Base-by-base conservation (phyloP, 1,284 basidiomycete species). In the Melampsora americana region DNA sequence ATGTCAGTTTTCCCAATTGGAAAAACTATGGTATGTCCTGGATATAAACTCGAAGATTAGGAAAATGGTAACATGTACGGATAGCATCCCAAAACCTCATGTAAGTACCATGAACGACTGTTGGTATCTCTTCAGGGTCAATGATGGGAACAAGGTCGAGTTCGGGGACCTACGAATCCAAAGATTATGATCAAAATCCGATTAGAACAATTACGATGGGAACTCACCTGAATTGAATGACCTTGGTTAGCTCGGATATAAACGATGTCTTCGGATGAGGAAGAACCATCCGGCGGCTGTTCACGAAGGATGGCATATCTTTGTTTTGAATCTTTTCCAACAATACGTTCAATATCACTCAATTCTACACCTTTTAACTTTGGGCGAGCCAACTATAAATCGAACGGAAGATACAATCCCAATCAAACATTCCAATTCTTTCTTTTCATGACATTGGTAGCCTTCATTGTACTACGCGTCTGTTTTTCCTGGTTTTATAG, bases 181-280 rank as follows among this genome's bases (percentile, higher is more conserved):
- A 53, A 66, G 1, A 3, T 9, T 26, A 14, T 16, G 42, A 28
- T 26, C 64, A 42, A 12, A 42, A 42, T 42, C 42, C 12, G n/a
- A n/a, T n/a, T n/a, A n/a, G n/a, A n/a, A n/a, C n/a, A n/a, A n/a
- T n/a, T n/a, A n/a, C n/a, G 61, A 28, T 30, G 5, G 28, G 20
- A 12, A 79, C 85, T 32, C 77, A 90, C 92, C 84, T 89, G 87
- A 56, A 95, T 85, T 1, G 93, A 92, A 84, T 98, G 95, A 0
- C 95, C 96, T 83, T 98, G 95, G 78, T 92, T 93, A 0, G 95
- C 95, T 65, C 93, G 86, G 79, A 97, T 94, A 88, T 90, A 94
- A 88, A 90, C 91, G 26, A 86, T 83, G 9, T 85, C 82, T 11
- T 80, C 77, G 20, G 53, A 56, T 56, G 53, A 56, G 20, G 53